Base-by-base conservation (phyloP, 176 grass and related monocot species). In the Oryza australiensis region DNA sequence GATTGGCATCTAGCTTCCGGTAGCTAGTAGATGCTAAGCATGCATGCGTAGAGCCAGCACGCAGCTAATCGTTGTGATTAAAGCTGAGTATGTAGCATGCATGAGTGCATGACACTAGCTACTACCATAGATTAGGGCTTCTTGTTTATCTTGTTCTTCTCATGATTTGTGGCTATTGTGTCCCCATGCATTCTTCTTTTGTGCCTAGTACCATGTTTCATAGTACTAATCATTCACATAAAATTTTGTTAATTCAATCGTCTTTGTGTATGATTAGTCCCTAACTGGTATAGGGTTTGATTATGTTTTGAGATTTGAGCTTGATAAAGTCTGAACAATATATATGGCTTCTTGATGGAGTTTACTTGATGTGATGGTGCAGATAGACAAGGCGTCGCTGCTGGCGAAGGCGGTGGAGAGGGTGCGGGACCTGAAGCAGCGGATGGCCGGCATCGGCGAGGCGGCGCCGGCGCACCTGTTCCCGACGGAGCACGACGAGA, bases 331-430 rank as follows among this genome's bases (percentile, higher is more conserved):
- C 18, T 41, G 26, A 37, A n/a, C n/a, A 9, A 22, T 49, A 51
- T 46, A 15, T 46, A 46, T 38, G 41, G 16, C 41, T 64, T 62
- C 6, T 72, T 60, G 63, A 68, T 68, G 20, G 5, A 16, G 2
- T 45, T 48, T 59, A 20, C 5, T 49, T 12, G 5, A 34, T 40
- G 28, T 42, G 26, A 24, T 53, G 7, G 7, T 72, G 14, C 88
- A 98, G 95, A 98, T 94, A 49, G 95, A 98, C 87, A 98, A 98
- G 88, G 95, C 95, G 7, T 91, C 95, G 62, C 72, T 98, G 89
- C 92, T 98, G 18, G 95, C 95, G 9, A 94, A 98, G 91, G 95
- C 92, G 11, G 90, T 98, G 18, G 91, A 98, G 76, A 86, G 88
- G 63, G 95, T 98, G 59, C 86, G 92, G 3, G 95, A 98, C 72